A percentile compares a stretch with the other conserved stretches of the same genome.
Evolutionary conservation across 148 eudicot genomes (phyloP).

Genomic region (Nepenthes gracilis): DNA sequence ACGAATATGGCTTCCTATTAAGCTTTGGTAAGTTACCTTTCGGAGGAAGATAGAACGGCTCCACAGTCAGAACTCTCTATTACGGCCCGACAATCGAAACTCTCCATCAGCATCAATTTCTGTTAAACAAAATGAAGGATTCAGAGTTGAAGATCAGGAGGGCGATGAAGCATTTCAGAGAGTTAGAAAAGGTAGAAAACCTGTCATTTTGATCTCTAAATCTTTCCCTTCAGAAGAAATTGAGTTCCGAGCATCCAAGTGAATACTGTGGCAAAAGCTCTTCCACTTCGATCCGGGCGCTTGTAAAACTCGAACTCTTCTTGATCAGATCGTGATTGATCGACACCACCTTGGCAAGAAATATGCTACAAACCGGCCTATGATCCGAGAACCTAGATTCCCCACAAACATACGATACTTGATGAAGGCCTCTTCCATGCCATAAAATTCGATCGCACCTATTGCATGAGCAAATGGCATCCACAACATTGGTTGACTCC

Average conservation of each 20-base stretch:
- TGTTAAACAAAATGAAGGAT: too few relatives aligned
- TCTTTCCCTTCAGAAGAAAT: not conserved
- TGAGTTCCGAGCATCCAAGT: conserved; percentile 9
- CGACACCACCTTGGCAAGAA: conserved; percentile 83
- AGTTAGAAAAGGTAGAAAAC: too few relatives aligned
- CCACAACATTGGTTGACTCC: too few relatives aligned
- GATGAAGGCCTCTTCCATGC: conserved; percentile 77
- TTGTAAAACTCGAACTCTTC: conserved; percentile 51
- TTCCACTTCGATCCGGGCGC: conserved; percentile 83
- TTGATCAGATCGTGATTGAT: conserved; percentile 46
- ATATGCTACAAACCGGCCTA: conserved; percentile 73
- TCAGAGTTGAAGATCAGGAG: too few relatives aligned
- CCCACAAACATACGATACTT: conserved; percentile 85
- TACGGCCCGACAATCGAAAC: too few relatives aligned
- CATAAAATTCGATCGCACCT: conserved; percentile 98
- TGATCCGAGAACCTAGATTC: conserved; percentile 97
- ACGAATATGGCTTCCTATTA: too few relatives aligned
- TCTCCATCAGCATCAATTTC: conserved; percentile 7
- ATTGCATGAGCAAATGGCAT: not conserved
- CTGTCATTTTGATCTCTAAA: not conserved
- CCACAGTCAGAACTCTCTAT: too few relatives aligned
- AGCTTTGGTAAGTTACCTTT: too few relatives aligned
- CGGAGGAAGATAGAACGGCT: too few relatives aligned
- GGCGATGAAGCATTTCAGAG: too few relatives aligned
- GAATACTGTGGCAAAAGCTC: conserved; percentile 43